Evolutionary conservation across 2,329 filamentous ascomycete species (phyloP), one percentile per base, ranked within the genome.

Genomic region (Fusarium acutatum): DNA sequence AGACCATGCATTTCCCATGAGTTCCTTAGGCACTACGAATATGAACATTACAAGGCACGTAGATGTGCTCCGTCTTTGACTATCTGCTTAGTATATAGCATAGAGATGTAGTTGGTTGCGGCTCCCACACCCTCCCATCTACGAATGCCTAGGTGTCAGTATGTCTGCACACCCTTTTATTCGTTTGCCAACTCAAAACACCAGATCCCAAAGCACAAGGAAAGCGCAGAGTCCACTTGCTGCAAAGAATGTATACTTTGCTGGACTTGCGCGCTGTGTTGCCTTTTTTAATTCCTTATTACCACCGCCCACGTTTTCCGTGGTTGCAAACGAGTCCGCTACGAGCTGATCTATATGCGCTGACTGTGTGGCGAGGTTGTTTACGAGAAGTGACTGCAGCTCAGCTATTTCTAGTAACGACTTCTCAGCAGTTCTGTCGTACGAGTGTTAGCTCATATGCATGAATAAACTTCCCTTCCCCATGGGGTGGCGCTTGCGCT

Each of bases 261-360:
- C 94, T 47, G 91, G 88, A 82, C 93, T 94, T 43, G 89, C 87
- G 74, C 91, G 86, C 80, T 93, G 88, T 2, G 89, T 91, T 34
- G 96, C 96, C 79, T 92, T 91, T 84, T 96, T 96, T 59, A 99
- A 86, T 85, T 98, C 92, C 83, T 93, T 93, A 84, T 99, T 99
- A 24, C 96, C 96, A 65, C 91, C 91, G 20, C 93, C 93, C 57
- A 99, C 90, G 79, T 98, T 98, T 80, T 96, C 93, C 32, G 92
- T 90, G 15, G 95, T 98, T 37, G 90, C 88, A 68, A 91, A 88
- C 4, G 94, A 95, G 81, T 99, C 96, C 47, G 91, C 87, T 37
- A 97, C 94, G 26, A 99, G 87, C 80, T 96, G 93, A 68, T 95
- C 93, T 71, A 99, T 97, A 77, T 96, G 92, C 64, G 94, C 94